Evolutionary conservation across 2,329 filamentous ascomycete genomes (phyloP).

Genomic region (Trichoderma endophyticum): DNA sequence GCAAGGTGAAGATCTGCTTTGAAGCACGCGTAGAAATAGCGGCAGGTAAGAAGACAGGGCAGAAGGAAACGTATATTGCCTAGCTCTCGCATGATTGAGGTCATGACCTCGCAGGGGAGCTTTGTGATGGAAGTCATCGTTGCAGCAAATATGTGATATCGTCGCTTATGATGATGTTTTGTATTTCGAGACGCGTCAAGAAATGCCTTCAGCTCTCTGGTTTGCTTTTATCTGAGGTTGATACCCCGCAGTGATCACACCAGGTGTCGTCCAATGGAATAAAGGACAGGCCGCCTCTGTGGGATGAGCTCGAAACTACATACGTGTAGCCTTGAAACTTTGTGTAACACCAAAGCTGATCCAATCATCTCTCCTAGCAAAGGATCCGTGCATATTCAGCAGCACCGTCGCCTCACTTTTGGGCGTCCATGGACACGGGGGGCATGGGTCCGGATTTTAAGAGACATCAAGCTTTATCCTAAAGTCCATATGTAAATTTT

Average conservation of each 20-base stretch:
- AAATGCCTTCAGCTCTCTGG: background rate
- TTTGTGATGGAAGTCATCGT: background rate
- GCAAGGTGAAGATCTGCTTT: background rate
- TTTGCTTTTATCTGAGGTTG: background rate
- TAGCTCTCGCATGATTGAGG: background rate
- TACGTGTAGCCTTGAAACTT: background rate
- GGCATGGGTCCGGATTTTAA: background rate
- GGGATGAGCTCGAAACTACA: background rate
- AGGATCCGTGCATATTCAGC: background rate
- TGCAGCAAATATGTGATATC: background rate
- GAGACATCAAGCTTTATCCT: fast-evolving
- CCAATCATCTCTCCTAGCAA: background rate
- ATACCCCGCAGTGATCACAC: background rate
- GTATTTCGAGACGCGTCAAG: background rate
- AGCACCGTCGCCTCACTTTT: background rate
- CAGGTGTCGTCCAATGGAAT: background rate
- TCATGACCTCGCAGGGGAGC: background rate
- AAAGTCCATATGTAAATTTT: background rate
- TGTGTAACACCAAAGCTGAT: background rate
- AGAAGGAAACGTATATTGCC: background rate
- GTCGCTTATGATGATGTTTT: background rate
- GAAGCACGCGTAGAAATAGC: background rate
- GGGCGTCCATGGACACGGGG: background rate
- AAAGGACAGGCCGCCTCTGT: background rate
- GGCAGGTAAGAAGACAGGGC: background rate